A percentile compares a stretch with the other conserved stretches of the same genome.
phyloP scores from a whole-genome alignment of 1,284 basidiomycete genomes.

The Leccinum fallax region DNA sequence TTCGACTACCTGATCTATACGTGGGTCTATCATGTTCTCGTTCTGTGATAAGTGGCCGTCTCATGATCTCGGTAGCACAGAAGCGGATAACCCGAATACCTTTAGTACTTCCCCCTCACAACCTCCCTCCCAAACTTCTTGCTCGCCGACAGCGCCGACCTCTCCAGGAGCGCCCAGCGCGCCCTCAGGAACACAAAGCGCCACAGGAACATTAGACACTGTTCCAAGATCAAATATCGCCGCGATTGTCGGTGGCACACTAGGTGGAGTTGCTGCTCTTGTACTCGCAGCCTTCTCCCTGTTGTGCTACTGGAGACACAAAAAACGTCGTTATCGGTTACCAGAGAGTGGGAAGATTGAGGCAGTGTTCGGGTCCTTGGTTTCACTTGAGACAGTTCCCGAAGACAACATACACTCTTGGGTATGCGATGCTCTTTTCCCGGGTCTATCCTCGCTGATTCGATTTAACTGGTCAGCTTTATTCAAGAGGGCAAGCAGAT shows the following conservation, averaged over 20 bases:
- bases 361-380: neutral
- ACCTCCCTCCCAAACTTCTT: neutral
- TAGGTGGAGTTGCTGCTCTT: neutral
- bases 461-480: neutral
- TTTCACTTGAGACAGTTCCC: too few species aligned
- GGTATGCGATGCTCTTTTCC: neutral
- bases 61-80: neutral
- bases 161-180: neutral
- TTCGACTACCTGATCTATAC: conserved; percentile 23
- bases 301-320: neutral
- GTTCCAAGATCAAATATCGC: too few species aligned
- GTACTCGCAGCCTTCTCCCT: neutral
- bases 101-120: neutral
- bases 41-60: neutral
- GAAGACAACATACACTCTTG: neutral
- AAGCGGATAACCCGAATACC: neutral
- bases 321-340: neutral
- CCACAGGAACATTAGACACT: neutral
- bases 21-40: neutral
- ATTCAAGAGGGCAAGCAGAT: neutral
- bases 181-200: neutral
- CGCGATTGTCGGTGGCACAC: neutral
- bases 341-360: neutral
- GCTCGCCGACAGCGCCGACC: neutral
- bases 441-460: too few species aligned